phyloP scores from a whole-genome alignment of 306 rosid genomes.

The Citrullus colocynthis region DNA sequence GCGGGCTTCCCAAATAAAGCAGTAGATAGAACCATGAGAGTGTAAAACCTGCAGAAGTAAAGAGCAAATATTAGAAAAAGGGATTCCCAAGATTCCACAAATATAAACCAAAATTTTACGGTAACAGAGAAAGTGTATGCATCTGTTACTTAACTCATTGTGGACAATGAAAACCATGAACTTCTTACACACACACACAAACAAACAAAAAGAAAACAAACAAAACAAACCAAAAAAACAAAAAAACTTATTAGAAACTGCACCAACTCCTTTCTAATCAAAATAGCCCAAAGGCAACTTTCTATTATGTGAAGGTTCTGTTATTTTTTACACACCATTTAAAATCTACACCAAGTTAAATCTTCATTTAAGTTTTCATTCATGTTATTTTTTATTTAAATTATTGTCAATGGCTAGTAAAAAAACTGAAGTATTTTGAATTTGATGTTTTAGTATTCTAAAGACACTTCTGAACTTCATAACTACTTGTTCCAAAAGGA shows the following conservation, averaged over 20 bases:
- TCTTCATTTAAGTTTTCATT: too few relatives aligned
- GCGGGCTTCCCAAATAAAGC: constrained; percentile 91
- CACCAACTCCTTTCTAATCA: not conserved
- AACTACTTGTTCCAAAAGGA: too few relatives aligned
- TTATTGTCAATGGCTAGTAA: too few relatives aligned
- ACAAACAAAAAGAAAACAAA: too few relatives aligned
- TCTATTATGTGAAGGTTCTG: too few relatives aligned
- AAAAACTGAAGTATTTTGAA: too few relatives aligned
- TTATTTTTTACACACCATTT: too few relatives aligned
- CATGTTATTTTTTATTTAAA: too few relatives aligned
- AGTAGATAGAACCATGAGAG: constrained; percentile 89
- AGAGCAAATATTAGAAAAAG: constrained; percentile 8
- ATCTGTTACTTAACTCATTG: not conserved
- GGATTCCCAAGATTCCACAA: not conserved
- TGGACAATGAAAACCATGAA: not conserved
- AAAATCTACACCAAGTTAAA: too few relatives aligned
- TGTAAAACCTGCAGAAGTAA: constrained; percentile 69
- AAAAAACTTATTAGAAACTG: not conserved
- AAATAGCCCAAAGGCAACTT: not conserved
- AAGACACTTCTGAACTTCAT: too few relatives aligned
- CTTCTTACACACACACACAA: not conserved
- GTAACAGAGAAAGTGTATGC: not conserved
- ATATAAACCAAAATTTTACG: not conserved
- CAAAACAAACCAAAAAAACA: too few relatives aligned
- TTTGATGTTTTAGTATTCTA: too few relatives aligned